Conservation (phyloP, 768 basidiomycete genomes). For the Pulveroboletus ravenelii region DNA sequence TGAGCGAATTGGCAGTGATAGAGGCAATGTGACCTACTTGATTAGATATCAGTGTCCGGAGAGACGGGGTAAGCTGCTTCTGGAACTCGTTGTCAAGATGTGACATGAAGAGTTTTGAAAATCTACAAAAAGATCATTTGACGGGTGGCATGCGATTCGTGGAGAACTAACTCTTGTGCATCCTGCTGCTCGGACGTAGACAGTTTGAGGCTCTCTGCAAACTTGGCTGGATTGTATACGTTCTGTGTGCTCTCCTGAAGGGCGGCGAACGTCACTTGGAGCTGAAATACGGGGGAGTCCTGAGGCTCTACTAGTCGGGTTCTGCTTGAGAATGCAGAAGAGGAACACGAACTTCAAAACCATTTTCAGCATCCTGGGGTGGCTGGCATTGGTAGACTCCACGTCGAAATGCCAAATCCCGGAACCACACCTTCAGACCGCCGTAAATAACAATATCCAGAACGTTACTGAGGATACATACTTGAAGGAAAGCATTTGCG, state of each 20-base stretch:
- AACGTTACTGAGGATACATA: slow-evolving; percentile 25
- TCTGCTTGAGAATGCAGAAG: background rate
- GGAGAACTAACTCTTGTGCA: slow-evolving; percentile 77
- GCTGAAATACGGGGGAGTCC: slow-evolving; percentile 76
- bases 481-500: slow-evolving; percentile 92
- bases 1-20: slow-evolving; percentile 2
- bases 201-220: slow-evolving; percentile 81
- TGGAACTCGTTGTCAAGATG: slow-evolving; percentile 84
- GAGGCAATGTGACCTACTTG: slow-evolving; percentile 46
- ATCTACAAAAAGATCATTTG: slow-evolving; percentile 42
- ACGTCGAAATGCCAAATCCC: slow-evolving; percentile 73
- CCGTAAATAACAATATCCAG: slow-evolving; percentile 2
- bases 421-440: slow-evolving; percentile 77
- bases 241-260: slow-evolving; percentile 67
- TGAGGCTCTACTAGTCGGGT: slow-evolving; percentile 22
- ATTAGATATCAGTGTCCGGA: slow-evolving; percentile 66
- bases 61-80: slow-evolving; percentile 61
- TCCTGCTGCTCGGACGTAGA: slow-evolving; percentile 89
- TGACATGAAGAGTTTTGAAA: slow-evolving; percentile 92
- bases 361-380: slow-evolving; percentile 42
- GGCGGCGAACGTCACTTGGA: slow-evolving; percentile 79
- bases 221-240: slow-evolving; percentile 77
- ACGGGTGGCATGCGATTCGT: background rate
- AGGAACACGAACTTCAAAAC: slow-evolving; percentile 38
- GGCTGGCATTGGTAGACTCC: slow-evolving; percentile 79